Conservation (phyloP, 1,284 basidiomycete species). For the Neotropicomus parvogracilis region DNA sequence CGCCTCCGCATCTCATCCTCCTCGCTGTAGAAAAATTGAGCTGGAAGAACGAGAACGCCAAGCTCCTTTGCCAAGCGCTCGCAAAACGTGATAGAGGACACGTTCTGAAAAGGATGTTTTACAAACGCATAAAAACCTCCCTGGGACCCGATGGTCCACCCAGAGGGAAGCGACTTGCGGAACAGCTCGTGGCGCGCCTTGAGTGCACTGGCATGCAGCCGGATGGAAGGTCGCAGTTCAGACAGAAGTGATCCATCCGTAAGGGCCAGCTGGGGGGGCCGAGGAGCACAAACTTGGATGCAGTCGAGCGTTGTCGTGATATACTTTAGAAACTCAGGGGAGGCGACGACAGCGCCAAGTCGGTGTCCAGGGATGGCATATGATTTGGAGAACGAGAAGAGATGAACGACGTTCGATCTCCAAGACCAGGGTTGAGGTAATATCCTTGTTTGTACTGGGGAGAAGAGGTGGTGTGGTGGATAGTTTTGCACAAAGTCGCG, state of each 20-base stretch:
- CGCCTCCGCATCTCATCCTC: conserved; percentile 24
- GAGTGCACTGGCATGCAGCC: conserved; percentile 48
- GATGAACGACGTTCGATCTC: conserved; percentile 63
- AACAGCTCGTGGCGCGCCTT: conserved; percentile 62
- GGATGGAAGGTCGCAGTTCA: conserved; percentile 52
- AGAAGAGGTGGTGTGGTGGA: conserved; percentile 57
- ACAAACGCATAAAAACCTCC: conserved; percentile 80
- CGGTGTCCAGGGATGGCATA: conserved; percentile 86
- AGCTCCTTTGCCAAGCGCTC: conserved; percentile 55
- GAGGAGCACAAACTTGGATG: conserved; percentile 76
- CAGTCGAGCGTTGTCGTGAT: conserved; percentile 72
- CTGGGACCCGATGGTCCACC: conserved; percentile 62
- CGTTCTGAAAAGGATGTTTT: conserved; percentile 59
- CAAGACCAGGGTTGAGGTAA: conserved; percentile 37
- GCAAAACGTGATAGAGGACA: conserved; percentile 54
- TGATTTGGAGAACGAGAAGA: conserved; percentile 81
- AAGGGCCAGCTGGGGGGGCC: conserved; percentile 64
- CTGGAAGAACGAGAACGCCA: conserved; percentile 70
- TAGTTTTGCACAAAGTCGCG: conserved; percentile 69
- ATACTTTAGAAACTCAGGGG: conserved; percentile 51
- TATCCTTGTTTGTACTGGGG: conserved; percentile 6
- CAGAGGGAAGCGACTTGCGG: conserved; percentile 39
- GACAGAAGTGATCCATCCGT: conserved; percentile 16
- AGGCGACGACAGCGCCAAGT: conserved; percentile 73
- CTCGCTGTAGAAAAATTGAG: conserved; percentile 57